phyloP scores from a whole-genome alignment of 1,139 yeast species.

The Scheffersomyces segobiensis region DNA sequence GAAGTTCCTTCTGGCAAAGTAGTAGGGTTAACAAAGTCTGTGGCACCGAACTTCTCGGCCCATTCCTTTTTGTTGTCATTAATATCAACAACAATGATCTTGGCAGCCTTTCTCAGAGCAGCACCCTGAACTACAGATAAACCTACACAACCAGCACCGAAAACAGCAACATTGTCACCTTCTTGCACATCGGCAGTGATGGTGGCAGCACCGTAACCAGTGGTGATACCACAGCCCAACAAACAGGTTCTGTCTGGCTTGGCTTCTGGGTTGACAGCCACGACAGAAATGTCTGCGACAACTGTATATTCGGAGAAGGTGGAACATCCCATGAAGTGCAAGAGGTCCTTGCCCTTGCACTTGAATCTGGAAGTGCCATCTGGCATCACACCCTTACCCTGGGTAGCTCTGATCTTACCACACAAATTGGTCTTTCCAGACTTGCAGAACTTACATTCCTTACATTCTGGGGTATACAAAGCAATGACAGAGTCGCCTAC shows the following conservation, averaged over 20 bases:
- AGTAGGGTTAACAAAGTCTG: constrained; percentile 87
- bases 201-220: constrained; percentile 97
- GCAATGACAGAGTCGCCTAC: constrained; percentile 91
- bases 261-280: constrained; percentile 83
- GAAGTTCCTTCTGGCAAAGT: constrained; percentile 70
- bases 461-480: constrained; percentile 94
- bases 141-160: constrained; percentile 98
- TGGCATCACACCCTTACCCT: constrained; percentile 91
- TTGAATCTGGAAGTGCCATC: constrained; percentile 92
- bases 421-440: constrained; percentile 96
- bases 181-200: constrained; percentile 89
- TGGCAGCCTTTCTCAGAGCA: constrained; percentile 71
- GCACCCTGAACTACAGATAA: constrained; percentile 96
- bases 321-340: constrained; percentile 97
- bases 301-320: constrained; percentile 97
- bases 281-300: constrained; percentile 96
- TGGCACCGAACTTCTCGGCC: constrained; percentile 91
- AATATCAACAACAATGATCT: constrained; percentile 85
- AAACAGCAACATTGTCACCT: constrained; percentile 94
- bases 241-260: constrained; percentile 85
- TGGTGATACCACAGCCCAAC: constrained; percentile 97
- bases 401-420: constrained; percentile 87
- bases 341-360: constrained; percentile 76
- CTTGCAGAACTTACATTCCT: constrained; percentile 90
- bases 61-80: constrained; percentile 81